phyloP scores from a whole-genome alignment of 108 stramenopile species.

The Cyclotella sp. region DNA sequence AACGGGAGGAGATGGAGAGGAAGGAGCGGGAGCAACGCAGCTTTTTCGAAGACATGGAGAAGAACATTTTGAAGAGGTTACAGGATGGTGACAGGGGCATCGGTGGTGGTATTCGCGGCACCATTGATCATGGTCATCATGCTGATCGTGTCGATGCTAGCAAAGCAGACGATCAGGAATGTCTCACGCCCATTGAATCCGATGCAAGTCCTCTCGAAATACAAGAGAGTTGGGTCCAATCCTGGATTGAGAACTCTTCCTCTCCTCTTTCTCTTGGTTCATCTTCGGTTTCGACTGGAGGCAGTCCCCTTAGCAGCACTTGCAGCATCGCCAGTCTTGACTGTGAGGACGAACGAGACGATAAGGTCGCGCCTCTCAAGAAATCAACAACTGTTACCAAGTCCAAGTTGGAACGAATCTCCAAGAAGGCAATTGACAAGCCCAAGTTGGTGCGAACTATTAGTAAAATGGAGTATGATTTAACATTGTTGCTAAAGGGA shows the following conservation, averaged over 20 bases:
- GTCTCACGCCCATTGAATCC: conserved; percentile 7
- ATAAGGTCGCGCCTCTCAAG: conserved; percentile 30
- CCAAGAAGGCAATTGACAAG: conserved; percentile 45
- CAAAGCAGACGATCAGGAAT: background rate
- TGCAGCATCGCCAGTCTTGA: conserved; percentile 4
- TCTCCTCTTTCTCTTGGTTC: background rate
- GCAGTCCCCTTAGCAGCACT: background rate
- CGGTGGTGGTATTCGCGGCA: background rate
- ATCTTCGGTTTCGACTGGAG: background rate
- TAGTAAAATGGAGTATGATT: conserved; percentile 57
- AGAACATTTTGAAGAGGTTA: conserved; percentile 72
- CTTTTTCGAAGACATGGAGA: conserved; percentile 92
- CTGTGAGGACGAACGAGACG: conserved; percentile 32
- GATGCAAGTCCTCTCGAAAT: background rate
- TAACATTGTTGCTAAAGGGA: conserved; percentile 15
- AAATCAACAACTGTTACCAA: background rate
- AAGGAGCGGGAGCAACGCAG: conserved; percentile 79
- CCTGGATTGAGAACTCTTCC: conserved; percentile 1
- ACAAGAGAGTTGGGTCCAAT: conserved; percentile 23
- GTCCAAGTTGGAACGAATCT: conserved; percentile 39
- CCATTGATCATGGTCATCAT: background rate
- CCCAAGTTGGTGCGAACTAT: conserved; percentile 59
- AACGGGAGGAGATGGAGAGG: conserved; percentile 62
- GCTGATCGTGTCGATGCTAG: background rate
- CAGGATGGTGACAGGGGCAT: background rate